Evolutionary conservation across 371 early-diverging fungal genomes (phyloP).

Genomic region (Apophysomyces ossiformis): DNA sequence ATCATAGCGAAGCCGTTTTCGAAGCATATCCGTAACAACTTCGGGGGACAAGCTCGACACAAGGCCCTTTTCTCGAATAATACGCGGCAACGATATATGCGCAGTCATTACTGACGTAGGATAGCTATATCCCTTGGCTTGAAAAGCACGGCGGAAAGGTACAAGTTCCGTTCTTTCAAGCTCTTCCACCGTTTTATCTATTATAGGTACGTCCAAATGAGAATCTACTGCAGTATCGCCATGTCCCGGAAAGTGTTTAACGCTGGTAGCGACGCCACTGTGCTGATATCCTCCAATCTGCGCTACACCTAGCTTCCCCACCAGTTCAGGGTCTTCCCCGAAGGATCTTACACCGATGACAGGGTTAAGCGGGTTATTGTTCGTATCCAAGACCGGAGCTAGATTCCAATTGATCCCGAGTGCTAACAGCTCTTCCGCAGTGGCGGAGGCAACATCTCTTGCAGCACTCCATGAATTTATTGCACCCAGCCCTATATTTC

Average conservation of each 20-base stretch:
- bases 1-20: slow-evolving; percentile 36
- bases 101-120: slow-evolving; percentile 54
- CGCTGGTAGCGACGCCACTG: slow-evolving; percentile 37
- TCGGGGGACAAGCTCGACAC: slow-evolving; percentile 46
- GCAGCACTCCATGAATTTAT: slow-evolving; percentile 36
- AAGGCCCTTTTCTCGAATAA: slow-evolving; percentile 20
- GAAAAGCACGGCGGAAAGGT: slow-evolving; percentile 40
- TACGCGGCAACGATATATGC: slow-evolving; percentile 46
- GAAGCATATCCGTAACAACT: slow-evolving; percentile 40
- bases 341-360: slow-evolving; percentile 54
- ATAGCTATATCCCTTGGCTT: slow-evolving; percentile 16
- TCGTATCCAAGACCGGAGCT: slow-evolving; percentile 51
- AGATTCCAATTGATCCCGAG: slow-evolving; percentile 57
- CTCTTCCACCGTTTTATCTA: slow-evolving; percentile 42
- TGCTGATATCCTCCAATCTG: slow-evolving; percentile 45
- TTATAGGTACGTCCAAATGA: slow-evolving; percentile 54
- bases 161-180: slow-evolving; percentile 41
- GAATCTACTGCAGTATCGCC: slow-evolving; percentile 58
- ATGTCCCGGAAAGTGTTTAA: slow-evolving; percentile 58
- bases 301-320: slow-evolving; percentile 41
- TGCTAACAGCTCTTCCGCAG: slow-evolving; percentile 37
- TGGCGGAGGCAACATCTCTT: slow-evolving; percentile 38
- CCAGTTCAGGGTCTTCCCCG: slow-evolving; percentile 42
- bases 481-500: slow-evolving; percentile 52
- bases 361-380: slow-evolving; percentile 51